Evolutionary conservation across 495 filamentous ascomycete genomes (phyloP).

Genomic region (Penicillium silybi): DNA sequence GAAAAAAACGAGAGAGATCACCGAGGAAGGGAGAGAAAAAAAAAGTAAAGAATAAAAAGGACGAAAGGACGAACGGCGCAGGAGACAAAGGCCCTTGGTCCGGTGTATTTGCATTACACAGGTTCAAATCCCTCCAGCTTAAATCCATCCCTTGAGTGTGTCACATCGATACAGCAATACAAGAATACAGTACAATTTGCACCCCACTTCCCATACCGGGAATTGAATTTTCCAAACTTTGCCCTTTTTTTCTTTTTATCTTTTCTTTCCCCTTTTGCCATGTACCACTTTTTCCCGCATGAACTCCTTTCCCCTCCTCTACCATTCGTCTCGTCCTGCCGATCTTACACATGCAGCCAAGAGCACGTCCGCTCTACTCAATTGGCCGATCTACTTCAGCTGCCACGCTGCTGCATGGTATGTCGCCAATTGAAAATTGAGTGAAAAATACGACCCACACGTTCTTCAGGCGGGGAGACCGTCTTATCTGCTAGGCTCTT

Average conservation of each 20-base stretch:
- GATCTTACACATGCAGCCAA: slow-evolving; percentile 2
- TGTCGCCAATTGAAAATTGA: background rate
- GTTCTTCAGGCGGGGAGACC: slow-evolving; percentile 9
- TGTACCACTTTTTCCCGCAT: slow-evolving; percentile 4
- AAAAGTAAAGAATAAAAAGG: background rate
- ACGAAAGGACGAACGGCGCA: background rate
- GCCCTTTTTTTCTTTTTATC: too few relatives aligned
- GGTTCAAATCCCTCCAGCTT: background rate
- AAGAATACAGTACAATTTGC: background rate
- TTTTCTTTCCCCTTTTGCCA: background rate
- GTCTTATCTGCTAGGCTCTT: background rate
- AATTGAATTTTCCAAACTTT: slow-evolving; percentile 1
- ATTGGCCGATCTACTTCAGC: background rate
- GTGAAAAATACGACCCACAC: slow-evolving; percentile 11
- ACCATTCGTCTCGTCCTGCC: background rate
- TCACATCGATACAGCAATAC: background rate
- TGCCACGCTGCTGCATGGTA: background rate
- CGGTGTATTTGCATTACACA: slow-evolving; percentile 1
- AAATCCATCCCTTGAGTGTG: background rate
- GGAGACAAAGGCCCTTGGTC: background rate
- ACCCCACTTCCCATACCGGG: background rate
- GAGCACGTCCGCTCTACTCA: background rate
- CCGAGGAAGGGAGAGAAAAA: background rate
- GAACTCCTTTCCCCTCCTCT: slow-evolving; percentile 7
- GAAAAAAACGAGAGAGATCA: background rate